Evolutionary conservation across 306 rosid species (phyloP).

Genomic region (Lablab purpureus): DNA sequence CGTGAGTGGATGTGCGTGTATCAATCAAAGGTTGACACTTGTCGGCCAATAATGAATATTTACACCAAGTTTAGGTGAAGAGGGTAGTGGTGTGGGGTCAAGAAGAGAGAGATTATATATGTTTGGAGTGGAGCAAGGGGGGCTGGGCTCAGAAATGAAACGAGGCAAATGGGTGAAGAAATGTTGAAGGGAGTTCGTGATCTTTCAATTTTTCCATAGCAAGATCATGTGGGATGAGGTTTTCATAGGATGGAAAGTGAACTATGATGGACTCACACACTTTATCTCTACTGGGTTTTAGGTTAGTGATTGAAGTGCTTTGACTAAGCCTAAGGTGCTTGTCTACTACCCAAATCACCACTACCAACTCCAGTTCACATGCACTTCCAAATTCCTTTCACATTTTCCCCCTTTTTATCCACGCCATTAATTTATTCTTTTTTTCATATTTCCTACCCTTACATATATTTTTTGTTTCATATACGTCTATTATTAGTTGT

Average conservation of each 20-base stretch:
- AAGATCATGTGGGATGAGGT: conserved; percentile 78
- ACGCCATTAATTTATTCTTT: conserved; percentile 6
- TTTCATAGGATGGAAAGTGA: conserved; percentile 65
- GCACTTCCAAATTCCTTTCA: conserved; percentile 18
- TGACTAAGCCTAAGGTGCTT: conserved; percentile 48
- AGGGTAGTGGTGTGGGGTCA: conserved; percentile 47
- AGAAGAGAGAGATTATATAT: conserved; percentile 15
- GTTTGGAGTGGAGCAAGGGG: conserved; percentile 40
- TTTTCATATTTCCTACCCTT: background rate
- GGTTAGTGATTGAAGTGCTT: conserved; percentile 48
- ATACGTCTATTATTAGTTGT: too few relatives aligned
- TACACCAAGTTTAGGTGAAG: conserved; percentile 51
- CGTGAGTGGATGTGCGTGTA: conserved; percentile 46
- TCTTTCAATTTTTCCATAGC: conserved; percentile 72
- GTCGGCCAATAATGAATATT: conserved; percentile 53
- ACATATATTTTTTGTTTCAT: too few relatives aligned
- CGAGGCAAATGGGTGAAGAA: conserved; percentile 16
- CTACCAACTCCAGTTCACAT: conserved; percentile 34
- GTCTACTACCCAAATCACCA: conserved; percentile 48
- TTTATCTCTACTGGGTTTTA: conserved; percentile 43
- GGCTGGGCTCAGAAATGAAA: background rate
- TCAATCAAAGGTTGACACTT: conserved; percentile 52
- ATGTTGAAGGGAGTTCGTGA: conserved; percentile 54
- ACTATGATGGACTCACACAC: conserved; percentile 50
- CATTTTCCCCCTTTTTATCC: too few relatives aligned